phyloP scores from a whole-genome alignment of 176 grass and related monocot genomes.

The Lolium perenne region DNA sequence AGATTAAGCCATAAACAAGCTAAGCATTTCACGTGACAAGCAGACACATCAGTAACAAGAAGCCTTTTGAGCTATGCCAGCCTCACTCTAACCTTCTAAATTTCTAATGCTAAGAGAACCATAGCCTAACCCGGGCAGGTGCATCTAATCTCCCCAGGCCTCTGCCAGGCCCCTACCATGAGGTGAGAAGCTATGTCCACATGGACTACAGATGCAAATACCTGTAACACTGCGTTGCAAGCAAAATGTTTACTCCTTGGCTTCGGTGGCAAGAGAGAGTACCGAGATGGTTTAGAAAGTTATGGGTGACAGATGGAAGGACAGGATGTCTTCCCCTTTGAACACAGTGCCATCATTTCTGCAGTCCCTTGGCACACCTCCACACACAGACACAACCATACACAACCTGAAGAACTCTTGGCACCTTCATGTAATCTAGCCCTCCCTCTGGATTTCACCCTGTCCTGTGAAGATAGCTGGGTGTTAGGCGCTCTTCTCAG shows the following conservation, averaged over 20 bases:
- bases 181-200: slow-evolving; percentile 49
- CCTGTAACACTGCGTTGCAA: slow-evolving; percentile 58
- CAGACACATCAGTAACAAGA: slow-evolving; percentile 48
- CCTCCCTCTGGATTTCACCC: slow-evolving; percentile 12
- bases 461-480: slow-evolving; percentile 20
- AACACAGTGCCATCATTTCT: slow-evolving; percentile 53
- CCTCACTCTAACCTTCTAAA: slow-evolving; percentile 48
- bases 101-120: slow-evolving; percentile 33
- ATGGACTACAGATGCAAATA: slow-evolving; percentile 71
- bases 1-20: slow-evolving; percentile 42
- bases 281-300: slow-evolving; percentile 60
- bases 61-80: slow-evolving; percentile 60
- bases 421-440: slow-evolving; percentile 31
- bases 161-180: slow-evolving; percentile 48
- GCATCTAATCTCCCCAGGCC: neutral
- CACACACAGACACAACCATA: slow-evolving; percentile 27
- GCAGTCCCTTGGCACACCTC: slow-evolving; percentile 46
- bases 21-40: slow-evolving; percentile 51
- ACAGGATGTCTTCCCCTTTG: slow-evolving; percentile 59
- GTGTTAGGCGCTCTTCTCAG: slow-evolving; percentile 14
- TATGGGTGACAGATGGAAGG: slow-evolving; percentile 58
- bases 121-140: slow-evolving; percentile 45
- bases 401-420: slow-evolving; percentile 7
- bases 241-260: slow-evolving; percentile 52
- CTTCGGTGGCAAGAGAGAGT: slow-evolving; percentile 58